Conservation (phyloP, 768 basidiomycete species). For the Pisolithus albus region DNA sequence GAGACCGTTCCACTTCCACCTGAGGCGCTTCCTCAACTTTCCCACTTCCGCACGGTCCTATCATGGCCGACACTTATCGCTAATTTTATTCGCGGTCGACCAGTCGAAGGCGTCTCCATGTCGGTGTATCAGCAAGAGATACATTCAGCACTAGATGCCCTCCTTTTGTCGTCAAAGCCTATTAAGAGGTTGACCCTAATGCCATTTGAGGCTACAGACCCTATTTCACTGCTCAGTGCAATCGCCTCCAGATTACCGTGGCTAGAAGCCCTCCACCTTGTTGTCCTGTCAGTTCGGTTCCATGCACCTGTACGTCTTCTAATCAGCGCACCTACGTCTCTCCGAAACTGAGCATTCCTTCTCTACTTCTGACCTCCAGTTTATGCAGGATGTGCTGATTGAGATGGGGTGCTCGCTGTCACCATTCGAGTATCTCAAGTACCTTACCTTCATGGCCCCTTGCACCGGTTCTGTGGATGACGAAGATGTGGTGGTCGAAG, state of each 20-base stretch:
- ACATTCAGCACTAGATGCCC: constrained; percentile 36
- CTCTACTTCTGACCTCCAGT: background rate
- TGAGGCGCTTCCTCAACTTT: constrained; percentile 41
- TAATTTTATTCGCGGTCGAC: constrained; percentile 40
- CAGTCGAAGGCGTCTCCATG: constrained; percentile 45
- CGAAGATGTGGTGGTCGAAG: constrained; percentile 46
- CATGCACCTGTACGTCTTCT: constrained; percentile 38
- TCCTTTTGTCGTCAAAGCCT: constrained; percentile 32
- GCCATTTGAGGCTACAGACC: constrained; percentile 46
- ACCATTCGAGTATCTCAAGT: constrained; percentile 38
- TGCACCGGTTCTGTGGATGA: constrained; percentile 23
- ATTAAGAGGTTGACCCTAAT: constrained; percentile 50
- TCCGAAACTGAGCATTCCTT: too few relatives aligned
- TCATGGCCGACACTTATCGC: constrained; percentile 40
- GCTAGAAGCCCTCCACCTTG: constrained; percentile 56
- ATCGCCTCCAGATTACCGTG: constrained; percentile 41
- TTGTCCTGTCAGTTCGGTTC: constrained; percentile 41
- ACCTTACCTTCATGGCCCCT: constrained; percentile 57
- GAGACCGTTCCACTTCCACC: constrained; percentile 29
- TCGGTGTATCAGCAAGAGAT: constrained; percentile 42
- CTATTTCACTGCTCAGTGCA: constrained; percentile 39
- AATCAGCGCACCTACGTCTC: too few relatives aligned
- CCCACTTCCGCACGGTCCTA: constrained; percentile 48
- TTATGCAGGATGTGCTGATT: constrained; percentile 35
- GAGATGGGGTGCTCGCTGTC: constrained; percentile 34